Evolutionary conservation across 371 early-diverging fungal species (phyloP).

Genomic region (Mucor racemosus): DNA sequence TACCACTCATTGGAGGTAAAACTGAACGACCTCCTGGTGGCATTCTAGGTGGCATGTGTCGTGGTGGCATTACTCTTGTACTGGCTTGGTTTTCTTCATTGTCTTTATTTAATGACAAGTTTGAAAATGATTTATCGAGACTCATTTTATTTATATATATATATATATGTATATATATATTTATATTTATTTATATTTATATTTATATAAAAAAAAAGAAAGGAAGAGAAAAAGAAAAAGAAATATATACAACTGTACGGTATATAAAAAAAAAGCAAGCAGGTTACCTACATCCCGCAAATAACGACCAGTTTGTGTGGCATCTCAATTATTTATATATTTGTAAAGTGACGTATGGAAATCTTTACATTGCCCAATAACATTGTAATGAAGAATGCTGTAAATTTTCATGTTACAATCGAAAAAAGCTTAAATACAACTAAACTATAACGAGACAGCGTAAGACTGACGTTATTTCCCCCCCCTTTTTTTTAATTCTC

Average conservation of each 20-base stretch:
- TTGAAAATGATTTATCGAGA: slow-evolving; percentile 36
- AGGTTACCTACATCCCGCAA: background rate
- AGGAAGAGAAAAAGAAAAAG: background rate
- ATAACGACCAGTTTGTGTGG: background rate
- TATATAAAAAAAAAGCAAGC: background rate
- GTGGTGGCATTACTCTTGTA: slow-evolving; percentile 22
- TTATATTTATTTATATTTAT: too few species aligned
- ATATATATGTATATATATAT: too few species aligned
- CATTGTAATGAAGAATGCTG: background rate
- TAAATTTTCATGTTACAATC: background rate
- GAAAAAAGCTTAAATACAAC: background rate
- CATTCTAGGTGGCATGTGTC: slow-evolving; percentile 27
- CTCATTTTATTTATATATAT: slow-evolving; percentile 31
- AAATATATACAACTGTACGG: background rate
- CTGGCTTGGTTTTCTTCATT: slow-evolving; percentile 16
- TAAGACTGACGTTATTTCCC: background rate
- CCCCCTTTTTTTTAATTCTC: too few species aligned
- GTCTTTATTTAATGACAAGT: slow-evolving; percentile 31
- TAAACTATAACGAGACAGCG: background rate
- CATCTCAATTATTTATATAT: background rate
- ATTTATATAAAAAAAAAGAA: background rate
- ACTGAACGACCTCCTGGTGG: slow-evolving; percentile 37
- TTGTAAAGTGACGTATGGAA: background rate
- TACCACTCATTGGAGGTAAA: slow-evolving; percentile 47
- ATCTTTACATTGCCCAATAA: background rate